phyloP scores from a whole-genome alignment of 768 basidiomycete species.

The Dentipellis sp. region DNA sequence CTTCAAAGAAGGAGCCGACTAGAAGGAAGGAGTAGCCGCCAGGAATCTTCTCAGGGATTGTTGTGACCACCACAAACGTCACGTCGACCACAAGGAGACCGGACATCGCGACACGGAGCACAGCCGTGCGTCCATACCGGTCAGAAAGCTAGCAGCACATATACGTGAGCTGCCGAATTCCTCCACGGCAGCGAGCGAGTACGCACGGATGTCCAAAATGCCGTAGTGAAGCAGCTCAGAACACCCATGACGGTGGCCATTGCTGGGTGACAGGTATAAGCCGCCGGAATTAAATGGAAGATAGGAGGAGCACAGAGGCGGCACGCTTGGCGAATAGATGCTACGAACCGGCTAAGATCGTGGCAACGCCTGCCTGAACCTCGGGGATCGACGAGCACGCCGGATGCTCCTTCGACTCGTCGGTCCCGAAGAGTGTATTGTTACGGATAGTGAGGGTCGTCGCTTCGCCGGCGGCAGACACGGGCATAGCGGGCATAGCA shows the following conservation, averaged over 20 bases:
- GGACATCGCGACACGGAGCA: background rate
- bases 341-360: background rate
- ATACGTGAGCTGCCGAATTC: background rate
- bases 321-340: background rate
- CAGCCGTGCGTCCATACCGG: constrained; percentile 1
- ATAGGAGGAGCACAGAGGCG: background rate
- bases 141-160: background rate
- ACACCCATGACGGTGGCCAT: constrained; percentile 1
- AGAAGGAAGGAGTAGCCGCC: background rate
- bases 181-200: background rate
- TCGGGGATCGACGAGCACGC: background rate
- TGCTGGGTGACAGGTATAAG: background rate
- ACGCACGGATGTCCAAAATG: background rate
- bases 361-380: constrained; percentile 1
- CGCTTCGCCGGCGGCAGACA: too few species aligned
- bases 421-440: too few species aligned
- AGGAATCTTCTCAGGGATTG: background rate
- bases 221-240: constrained; percentile 1
- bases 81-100: background rate
- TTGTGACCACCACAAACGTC: background rate
- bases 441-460: too few species aligned
- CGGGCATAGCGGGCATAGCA: too few species aligned
- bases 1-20: background rate
- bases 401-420: background rate
- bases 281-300: too few species aligned